These are phyloP conservation scores for Spirogloea muscicola DNA, from an alignment of 139 green algal genomes.

Conservation along the genomic window DNA sequence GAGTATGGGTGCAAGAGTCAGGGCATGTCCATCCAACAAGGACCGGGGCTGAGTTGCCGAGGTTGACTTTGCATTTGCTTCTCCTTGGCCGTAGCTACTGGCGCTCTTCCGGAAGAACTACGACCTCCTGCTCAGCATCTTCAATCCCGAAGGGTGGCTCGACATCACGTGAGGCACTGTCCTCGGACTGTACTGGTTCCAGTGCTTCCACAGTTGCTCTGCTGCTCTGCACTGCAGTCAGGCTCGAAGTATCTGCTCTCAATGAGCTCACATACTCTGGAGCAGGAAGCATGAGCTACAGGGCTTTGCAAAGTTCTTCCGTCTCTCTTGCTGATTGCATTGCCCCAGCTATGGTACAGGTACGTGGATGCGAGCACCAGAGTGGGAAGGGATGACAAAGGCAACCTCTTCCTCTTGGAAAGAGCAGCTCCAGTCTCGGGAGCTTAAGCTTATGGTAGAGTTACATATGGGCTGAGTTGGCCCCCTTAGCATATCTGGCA, in stretches of 20 bases:
- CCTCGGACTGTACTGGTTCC: neutral
- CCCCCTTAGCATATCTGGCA: too few species aligned
- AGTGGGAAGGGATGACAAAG: slow-evolving; percentile 71
- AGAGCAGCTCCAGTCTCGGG: too few species aligned
- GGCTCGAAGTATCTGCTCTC: neutral
- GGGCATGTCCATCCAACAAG: too few species aligned
- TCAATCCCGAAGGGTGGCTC: slow-evolving; percentile 83
- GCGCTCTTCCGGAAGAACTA: slow-evolving; percentile 70
- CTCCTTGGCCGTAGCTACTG: slow-evolving; percentile 14
- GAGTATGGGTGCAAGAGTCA: too few species aligned
- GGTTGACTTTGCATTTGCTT: too few species aligned
- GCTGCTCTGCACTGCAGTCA: neutral
- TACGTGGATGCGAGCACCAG: slow-evolving; percentile 60
- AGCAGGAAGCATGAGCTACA: too few species aligned
- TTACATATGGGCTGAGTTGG: too few species aligned
- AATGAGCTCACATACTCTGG: too few species aligned
- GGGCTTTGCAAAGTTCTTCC: neutral
- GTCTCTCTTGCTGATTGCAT: neutral
- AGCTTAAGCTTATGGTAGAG: too few species aligned
- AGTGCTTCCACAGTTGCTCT: neutral
- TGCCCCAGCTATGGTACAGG: neutral
- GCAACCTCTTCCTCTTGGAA: slow-evolving; percentile 64
- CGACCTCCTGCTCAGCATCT: slow-evolving; percentile 75
- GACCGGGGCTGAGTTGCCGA: too few species aligned
- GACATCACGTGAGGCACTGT: slow-evolving; percentile 66